Evolutionary conservation across 2,329 filamentous ascomycete species (phyloP), one percentile per base, ranked within the genome.

Genomic region (Talaromyces islandicus): DNA sequence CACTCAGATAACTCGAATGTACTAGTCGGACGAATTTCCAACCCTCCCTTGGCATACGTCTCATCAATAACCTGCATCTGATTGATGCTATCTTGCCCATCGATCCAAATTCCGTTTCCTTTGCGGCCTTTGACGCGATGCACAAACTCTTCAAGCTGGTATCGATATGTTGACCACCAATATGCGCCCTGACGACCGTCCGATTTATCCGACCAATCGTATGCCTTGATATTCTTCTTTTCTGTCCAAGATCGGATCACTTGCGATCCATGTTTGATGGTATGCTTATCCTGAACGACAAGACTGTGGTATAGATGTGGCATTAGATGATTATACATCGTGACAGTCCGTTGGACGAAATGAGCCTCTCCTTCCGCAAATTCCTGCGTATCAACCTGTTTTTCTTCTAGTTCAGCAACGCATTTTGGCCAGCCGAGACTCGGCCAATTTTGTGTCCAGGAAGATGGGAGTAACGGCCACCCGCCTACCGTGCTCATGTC

Each of bases 81-180:
- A 6, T 67, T 66, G 21, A 82, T 71, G 29, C 73, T 78, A 62
- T 81, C 78, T 52, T 79, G 75, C 3, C 63, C 64, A n/a, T 69
- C 67, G 9, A 82, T 68, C 77, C 79, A 81, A 2, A 71, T 61
- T 0, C 70, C 72, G 4, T 72, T 60, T 4, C 62, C 69, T 54
- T 75, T 64, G 1, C 74, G 69, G 0, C 76, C 77, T 53, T 73
- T 74, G 35, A 82, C 64, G 43, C 67, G 69, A 66, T 81, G 75
- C 17, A 82, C 77, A 67, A 83, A 83, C 62, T 77, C 71, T 65
- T 82, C 77, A 27, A 83, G 71, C 71, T 79, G 75, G 64, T 81
- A 71, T 7, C 77, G 71, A 66, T 80, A 81, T 5, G 75, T 75
- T 14, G 71, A 67, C 80, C 79, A 82, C 58, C 69, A 76, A 1